Conservation (phyloP, 208 protist genomes). For the Trypanosoma scelopori region DNA sequence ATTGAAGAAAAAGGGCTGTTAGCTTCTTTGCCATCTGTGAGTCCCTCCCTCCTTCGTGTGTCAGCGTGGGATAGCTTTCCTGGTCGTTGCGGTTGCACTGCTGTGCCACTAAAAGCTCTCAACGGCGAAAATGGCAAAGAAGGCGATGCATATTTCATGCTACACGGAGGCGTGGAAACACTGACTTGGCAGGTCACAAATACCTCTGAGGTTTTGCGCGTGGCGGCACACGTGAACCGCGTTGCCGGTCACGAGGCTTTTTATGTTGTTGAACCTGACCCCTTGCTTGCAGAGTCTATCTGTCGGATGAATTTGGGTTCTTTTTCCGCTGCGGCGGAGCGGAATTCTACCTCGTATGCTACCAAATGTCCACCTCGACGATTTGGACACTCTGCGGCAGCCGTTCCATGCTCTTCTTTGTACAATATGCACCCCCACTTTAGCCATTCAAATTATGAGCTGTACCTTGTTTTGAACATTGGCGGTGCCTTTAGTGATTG, state of each 20-base stretch:
- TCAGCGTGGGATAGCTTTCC: constrained; percentile 19
- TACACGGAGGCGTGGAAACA: constrained; percentile 19
- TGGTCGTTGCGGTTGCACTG: constrained; percentile 12
- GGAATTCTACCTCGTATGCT: not conserved
- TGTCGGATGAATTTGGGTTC: not conserved
- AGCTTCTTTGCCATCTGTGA: not conserved
- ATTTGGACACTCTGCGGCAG: constrained; percentile 33
- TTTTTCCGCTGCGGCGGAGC: not conserved
- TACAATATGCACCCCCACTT: constrained; percentile 1
- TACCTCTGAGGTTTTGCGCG: constrained; percentile 35
- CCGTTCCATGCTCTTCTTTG: constrained; percentile 3
- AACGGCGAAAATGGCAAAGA: constrained; percentile 2
- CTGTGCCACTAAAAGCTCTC: constrained; percentile 8
- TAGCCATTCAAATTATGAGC: constrained; percentile 8
- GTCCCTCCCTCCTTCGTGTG: constrained; percentile 21
- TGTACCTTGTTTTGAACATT: constrained; percentile 33
- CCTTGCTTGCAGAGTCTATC: constrained; percentile 17
- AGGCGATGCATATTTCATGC: constrained; percentile 13
- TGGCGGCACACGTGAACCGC: constrained; percentile 37
- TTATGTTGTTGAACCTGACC: constrained; percentile 26
- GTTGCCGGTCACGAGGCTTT: constrained; percentile 40
- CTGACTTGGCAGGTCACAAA: constrained; percentile 22
- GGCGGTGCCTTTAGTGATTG: constrained; percentile 26
- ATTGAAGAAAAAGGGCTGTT: constrained; percentile 2
- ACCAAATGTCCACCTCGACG: constrained; percentile 13